Percentiles rank a stretch among this genome's conserved stretches.
phyloP scores from a whole-genome alignment of 2,329 filamentous ascomycete species.

The Alternaria gansuensis region DNA sequence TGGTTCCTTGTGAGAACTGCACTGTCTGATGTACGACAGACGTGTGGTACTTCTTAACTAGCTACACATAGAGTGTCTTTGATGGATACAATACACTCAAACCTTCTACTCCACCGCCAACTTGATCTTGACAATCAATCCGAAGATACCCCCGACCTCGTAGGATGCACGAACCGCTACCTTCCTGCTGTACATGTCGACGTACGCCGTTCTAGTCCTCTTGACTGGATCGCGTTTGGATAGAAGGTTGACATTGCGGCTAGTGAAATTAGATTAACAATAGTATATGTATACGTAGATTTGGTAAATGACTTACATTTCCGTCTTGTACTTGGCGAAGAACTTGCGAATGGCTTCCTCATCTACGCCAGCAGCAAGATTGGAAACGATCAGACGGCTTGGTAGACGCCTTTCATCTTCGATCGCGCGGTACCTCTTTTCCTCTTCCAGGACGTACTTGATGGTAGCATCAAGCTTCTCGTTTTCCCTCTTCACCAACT shows the following conservation, averaged over 20 bases:
- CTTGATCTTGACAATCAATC: conserved; percentile 26
- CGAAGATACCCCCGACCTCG: conserved; percentile 30
- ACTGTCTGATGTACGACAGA: neutral
- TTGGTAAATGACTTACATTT: conserved; percentile 27
- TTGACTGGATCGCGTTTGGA: conserved; percentile 28
- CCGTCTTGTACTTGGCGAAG: conserved; percentile 25
- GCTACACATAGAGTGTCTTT: neutral
- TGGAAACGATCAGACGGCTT: conserved; percentile 35
- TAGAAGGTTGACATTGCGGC: conserved; percentile 31
- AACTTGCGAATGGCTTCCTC: conserved; percentile 26
- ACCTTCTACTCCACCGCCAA: conserved; percentile 17
- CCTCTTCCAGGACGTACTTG: conserved; percentile 21
- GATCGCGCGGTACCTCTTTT: conserved; percentile 14
- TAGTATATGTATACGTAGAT: neutral
- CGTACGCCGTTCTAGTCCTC: conserved; percentile 33
- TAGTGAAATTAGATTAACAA: conserved; percentile 15
- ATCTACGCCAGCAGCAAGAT: conserved; percentile 39
- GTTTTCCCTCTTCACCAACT: conserved; percentile 21
- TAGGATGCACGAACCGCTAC: conserved; percentile 28
- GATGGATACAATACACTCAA: neutral
- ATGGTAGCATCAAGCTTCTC: conserved; percentile 20
- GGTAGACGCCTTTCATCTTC: conserved; percentile 24
- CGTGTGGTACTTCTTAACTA: neutral
- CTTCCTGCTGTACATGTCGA: conserved; percentile 33
- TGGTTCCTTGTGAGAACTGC: neutral